Base-by-base conservation (phyloP, 768 basidiomycete genomes). In the Galerina sulciceps region DNA sequence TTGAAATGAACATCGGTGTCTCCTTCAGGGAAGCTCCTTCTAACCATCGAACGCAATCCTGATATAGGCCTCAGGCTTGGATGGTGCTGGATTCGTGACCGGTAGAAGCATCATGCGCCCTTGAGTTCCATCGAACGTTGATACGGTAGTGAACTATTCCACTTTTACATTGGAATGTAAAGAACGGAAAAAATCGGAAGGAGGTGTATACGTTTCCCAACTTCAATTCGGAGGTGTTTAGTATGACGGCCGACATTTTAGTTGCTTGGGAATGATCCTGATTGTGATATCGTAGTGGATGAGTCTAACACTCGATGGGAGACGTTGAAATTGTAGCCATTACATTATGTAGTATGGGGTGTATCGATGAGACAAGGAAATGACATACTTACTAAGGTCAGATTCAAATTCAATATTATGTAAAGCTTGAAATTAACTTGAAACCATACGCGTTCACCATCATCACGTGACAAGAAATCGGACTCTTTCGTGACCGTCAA, bases 201-300 rank as follows among this genome's bases (percentile, higher is more conserved):
- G 40, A 17, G 17, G 73, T 75, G 55, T 69, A 79, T 70, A 81
- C 85, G 52, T 79, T 71, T 23, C 79, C 77, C 41, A 94, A 74
- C 41, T 80, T 74, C 17, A 94, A 71, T 38, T 81, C 76, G 8
- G 82, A 75, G 15, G 83, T 76, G 65, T 96, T 90, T 67, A 94
- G 80, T 31, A 81, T 80, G 58, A 92, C 73, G n/a, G 74, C 69
- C 26, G 82, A 82, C 1, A 88, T 89, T 55, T 80, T 58, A 86
- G 79, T 13, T 79, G 79, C 52, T 88, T 80, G 56, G 97, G 84
- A 73, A 97, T 91, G 2, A 93, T 94, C 68, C 83, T 85, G 68
- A 94, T 74, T 42, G 84, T 84, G 47, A 94, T 67, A 63, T 91
- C 88, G 71, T 94, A 95, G 69, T 94, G 91, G 4, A 72, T 80